Evolutionary conservation across 2,329 filamentous ascomycete species (phyloP).

Genomic region (Fusarium sp.): DNA sequence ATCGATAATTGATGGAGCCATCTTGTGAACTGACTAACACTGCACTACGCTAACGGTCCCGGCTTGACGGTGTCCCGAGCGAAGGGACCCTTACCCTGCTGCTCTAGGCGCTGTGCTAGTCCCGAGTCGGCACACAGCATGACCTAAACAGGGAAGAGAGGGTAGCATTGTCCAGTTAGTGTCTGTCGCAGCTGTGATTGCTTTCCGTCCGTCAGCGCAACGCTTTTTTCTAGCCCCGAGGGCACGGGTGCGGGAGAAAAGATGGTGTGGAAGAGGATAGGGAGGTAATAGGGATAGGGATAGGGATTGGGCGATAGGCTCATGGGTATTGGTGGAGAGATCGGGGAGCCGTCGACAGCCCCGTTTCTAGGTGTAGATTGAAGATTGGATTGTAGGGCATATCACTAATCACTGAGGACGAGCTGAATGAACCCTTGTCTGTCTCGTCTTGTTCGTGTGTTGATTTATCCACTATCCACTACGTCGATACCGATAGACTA

Average conservation of each 20-base stretch:
- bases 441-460: not conserved
- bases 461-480: too few species aligned
- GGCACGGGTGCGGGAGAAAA: constrained; percentile 21
- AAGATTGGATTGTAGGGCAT: too few species aligned
- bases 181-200: constrained; percentile 26
- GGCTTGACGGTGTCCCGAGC: constrained; percentile 35
- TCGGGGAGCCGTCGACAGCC: constrained; percentile 36
- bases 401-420: too few species aligned
- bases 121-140: constrained; percentile 34
- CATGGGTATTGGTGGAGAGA: constrained; percentile 31
- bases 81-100: constrained; percentile 21
- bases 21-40: constrained; percentile 18
- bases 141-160: constrained; percentile 37
- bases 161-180: constrained; percentile 21
- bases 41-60: constrained; percentile 7
- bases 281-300: not conserved
- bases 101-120: constrained; percentile 27
- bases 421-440: not conserved
- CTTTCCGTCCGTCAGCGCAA: constrained; percentile 36
- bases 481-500: not conserved
- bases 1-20: constrained; percentile 39
- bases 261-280: constrained; percentile 8
- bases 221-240: constrained; percentile 33
- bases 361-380: not conserved
- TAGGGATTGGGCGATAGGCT: not conserved